These are phyloP conservation scores for Eucalyptus tenuipes DNA, from an alignment of 345 rosid genomes.

Conservation along the genomic window DNA sequence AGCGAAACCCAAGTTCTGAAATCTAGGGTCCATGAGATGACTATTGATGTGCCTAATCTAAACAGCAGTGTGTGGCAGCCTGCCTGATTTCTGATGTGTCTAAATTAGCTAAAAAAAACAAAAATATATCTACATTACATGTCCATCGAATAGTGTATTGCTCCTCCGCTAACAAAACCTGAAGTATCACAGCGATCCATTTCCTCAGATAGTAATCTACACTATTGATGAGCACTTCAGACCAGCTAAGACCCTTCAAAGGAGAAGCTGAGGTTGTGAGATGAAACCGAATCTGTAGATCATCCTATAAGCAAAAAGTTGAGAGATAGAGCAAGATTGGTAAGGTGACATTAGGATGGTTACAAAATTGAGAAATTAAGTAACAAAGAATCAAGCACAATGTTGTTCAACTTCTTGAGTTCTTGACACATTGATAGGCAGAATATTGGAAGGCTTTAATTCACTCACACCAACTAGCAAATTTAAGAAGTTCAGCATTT, in stretches of 20 bases:
- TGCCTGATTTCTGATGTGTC: slow-evolving; percentile 47
- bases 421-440: background rate
- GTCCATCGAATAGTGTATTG: slow-evolving; percentile 11
- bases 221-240: background rate
- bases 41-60: slow-evolving; percentile 23
- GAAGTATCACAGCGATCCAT: slow-evolving; percentile 75
- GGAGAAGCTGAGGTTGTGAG: background rate
- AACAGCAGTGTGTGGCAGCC: slow-evolving; percentile 13
- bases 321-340: background rate
- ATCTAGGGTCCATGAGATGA: slow-evolving; percentile 46
- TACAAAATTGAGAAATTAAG: background rate
- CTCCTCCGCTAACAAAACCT: slow-evolving; percentile 96
- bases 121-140: slow-evolving; percentile 34
- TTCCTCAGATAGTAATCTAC: background rate
- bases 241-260: background rate
- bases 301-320: background rate
- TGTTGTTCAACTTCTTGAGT: background rate
- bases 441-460: background rate
- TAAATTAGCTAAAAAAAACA: slow-evolving; percentile 23
- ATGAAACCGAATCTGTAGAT: background rate
- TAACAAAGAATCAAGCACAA: background rate
- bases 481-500: background rate
- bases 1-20: slow-evolving; percentile 30
- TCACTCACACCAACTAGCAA: background rate
- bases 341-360: background rate